Base-by-base conservation (phyloP, 1,139 yeast genomes). In the Protomyces inundatus region DNA sequence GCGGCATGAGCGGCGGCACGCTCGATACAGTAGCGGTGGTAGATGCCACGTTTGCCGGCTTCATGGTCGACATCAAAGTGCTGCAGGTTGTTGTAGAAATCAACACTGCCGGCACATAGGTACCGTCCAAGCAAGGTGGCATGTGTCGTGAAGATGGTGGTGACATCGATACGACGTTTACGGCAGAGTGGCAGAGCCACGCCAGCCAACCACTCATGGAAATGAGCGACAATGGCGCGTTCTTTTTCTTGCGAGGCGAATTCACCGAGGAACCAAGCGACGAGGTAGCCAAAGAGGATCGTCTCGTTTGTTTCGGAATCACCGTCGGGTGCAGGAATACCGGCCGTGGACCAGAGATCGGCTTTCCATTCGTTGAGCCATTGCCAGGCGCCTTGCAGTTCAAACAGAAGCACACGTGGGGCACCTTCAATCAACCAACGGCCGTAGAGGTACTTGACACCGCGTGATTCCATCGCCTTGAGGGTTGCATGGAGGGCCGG, bases 141-240 rank as follows among this genome's bases (percentile, higher is more conserved):
- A 74, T 93, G 98, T 46, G 98, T 93, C 64, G 98, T 93, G 80
- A 93, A 93, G 69, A 93, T 88, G 56, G 98, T 91, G 67, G 97
- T 90, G 66, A 90, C 90, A 72, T 93, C 98, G 67, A 93, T 87
- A 72, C 91, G 82, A 73, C 98, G 84, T 76, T 89, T 89, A 71
- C 97, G 81, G 75, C 97, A 90, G 68, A 93, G 80, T 0, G 98
- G 98, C 68, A 93, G 79, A 0, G 97, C 97, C 55, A 93, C 90
- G 70, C 98, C 98, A 0, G 98, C 98, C 65, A 93, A 81, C 98
- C 98, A 93, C 77, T 93, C 98, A 77, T 93, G 98, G 77, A 89
- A 90, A 73, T 93, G 98, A 65, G 95, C 88, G 69, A 93, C 86
- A 61, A 93, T 91, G 0, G 98, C 97, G 68, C 90, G 83, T 63